Conservation (phyloP, 495 filamentous ascomycete genomes). For the Parathielavia hyrcaniae region DNA sequence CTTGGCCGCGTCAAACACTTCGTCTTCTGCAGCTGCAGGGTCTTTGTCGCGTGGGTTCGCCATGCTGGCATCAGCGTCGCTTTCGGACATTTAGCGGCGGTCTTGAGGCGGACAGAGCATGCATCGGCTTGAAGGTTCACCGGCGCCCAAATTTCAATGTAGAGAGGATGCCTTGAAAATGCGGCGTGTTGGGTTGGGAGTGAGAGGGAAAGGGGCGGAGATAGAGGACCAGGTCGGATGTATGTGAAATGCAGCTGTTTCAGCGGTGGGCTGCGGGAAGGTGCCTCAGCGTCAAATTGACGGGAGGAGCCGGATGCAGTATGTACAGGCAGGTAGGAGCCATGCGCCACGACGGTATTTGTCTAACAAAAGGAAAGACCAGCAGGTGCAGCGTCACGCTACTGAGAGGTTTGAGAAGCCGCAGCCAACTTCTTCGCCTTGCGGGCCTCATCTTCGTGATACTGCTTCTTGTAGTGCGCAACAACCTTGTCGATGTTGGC, state of each 20-base stretch:
- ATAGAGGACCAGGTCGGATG: neutral
- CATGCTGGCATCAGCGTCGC: conserved; percentile 20
- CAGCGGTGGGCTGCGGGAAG: conserved; percentile 12
- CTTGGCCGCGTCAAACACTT: conserved; percentile 28
- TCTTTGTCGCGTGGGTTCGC: conserved; percentile 9
- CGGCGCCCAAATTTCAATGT: too few species aligned
- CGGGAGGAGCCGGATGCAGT: neutral
- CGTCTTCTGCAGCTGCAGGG: neutral
- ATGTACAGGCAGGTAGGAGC: conserved; percentile 21
- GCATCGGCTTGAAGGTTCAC: conserved; percentile 9
- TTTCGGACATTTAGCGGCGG: neutral
- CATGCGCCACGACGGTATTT: conserved; percentile 24
- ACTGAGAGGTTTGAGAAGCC: conserved; percentile 23
- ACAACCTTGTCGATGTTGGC: conserved; percentile 42
- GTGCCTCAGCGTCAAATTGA: conserved; percentile 17
- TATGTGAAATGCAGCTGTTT: conserved; percentile 1
- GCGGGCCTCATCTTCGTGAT: conserved; percentile 42
- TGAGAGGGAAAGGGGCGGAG: neutral
- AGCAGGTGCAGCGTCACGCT: conserved; percentile 17
- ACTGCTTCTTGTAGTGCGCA: conserved; percentile 44
- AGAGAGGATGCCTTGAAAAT: neutral
- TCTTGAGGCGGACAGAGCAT: neutral
- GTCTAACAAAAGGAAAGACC: neutral
- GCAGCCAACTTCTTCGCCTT: conserved; percentile 40
- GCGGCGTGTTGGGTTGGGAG: neutral